Percentiles rank a stretch among this genome's conserved stretches.
These are phyloP conservation scores for Fragaria vesca DNA, from an alignment of 306 rosid genomes.

Conservation along the genomic window DNA sequence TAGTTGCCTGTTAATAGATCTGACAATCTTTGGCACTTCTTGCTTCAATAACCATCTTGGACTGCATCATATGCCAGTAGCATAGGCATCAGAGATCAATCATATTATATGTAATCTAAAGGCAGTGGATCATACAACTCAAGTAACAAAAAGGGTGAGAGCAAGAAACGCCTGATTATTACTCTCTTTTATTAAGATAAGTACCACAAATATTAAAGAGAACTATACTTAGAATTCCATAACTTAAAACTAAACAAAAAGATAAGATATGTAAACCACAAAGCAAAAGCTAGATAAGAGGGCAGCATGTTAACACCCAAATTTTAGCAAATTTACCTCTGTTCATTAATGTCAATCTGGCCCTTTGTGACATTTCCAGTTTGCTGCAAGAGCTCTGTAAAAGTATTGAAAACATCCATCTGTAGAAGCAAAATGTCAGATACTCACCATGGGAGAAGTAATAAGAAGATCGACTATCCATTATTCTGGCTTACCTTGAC, in stretches of 20 bases:
- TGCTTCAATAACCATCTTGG: constrained; percentile 98
- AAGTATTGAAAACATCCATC: constrained; percentile 97
- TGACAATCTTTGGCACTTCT: constrained; percentile 87
- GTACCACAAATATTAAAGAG: neutral
- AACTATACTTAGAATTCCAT: neutral
- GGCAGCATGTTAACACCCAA: neutral
- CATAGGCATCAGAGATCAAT: neutral
- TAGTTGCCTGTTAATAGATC: constrained; percentile 87
- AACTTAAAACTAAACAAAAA: neutral
- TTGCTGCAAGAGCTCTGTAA: constrained; percentile 94
- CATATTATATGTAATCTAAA: neutral
- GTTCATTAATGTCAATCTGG: constrained; percentile 74
- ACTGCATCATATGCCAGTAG: constrained; percentile 53
- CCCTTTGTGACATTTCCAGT: constrained; percentile 98
- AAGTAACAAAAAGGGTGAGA: neutral
- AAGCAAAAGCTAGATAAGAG: neutral
- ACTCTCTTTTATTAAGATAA: neutral
- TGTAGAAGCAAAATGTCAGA: constrained; percentile 48
- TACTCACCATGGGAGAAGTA: constrained; percentile 20
- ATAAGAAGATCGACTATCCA: constrained; percentile 14
- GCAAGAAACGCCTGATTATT: neutral
- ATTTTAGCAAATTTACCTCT: constrained; percentile 57
- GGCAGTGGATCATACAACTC: constrained; percentile 10
- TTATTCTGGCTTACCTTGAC: constrained; percentile 64
- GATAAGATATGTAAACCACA: neutral